phyloP scores from a whole-genome alignment of 129 eudicot species.

The Artemisia annua region DNA sequence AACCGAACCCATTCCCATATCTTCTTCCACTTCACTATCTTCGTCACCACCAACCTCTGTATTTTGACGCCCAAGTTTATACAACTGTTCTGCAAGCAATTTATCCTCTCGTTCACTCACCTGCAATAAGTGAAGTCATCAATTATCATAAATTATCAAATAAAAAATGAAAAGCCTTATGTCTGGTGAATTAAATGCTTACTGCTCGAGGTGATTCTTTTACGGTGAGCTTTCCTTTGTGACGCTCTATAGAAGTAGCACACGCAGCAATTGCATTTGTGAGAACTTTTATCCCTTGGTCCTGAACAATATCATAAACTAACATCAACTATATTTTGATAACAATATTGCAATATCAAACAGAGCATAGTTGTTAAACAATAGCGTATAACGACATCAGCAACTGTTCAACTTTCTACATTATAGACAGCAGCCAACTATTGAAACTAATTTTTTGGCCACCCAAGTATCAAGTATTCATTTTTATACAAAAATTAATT shows the following conservation, averaged over 20 bases:
- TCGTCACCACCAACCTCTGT: constrained; percentile 69
- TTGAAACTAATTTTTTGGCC: too few species aligned
- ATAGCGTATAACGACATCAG: too few species aligned
- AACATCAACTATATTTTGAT: too few species aligned
- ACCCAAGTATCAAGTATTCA: too few species aligned
- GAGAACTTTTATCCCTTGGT: constrained; percentile 59
- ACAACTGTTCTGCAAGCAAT: constrained; percentile 59
- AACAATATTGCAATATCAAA: neutral
- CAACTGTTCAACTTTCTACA: too few species aligned
- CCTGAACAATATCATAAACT: constrained; percentile 26
- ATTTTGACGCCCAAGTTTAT: constrained; percentile 44
- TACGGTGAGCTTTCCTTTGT: constrained; percentile 61
- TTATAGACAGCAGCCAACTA: too few species aligned
- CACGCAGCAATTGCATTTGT: constrained; percentile 21
- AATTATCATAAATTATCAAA: neutral
- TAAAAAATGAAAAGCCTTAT: neutral
- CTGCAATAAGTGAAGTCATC: constrained; percentile 21
- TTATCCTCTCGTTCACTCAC: constrained; percentile 87
- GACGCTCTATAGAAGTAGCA: constrained; percentile 31
- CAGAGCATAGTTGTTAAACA: neutral
- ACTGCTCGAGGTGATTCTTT: constrained; percentile 70
- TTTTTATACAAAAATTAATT: too few species aligned
- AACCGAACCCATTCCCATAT: constrained; percentile 66
- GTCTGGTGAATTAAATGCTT: constrained; percentile 21
- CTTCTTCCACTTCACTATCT: constrained; percentile 68